Evolutionary conservation across 2,329 filamentous ascomycete genomes (phyloP).

Genomic region (Phyllosticta ampelicida): DNA sequence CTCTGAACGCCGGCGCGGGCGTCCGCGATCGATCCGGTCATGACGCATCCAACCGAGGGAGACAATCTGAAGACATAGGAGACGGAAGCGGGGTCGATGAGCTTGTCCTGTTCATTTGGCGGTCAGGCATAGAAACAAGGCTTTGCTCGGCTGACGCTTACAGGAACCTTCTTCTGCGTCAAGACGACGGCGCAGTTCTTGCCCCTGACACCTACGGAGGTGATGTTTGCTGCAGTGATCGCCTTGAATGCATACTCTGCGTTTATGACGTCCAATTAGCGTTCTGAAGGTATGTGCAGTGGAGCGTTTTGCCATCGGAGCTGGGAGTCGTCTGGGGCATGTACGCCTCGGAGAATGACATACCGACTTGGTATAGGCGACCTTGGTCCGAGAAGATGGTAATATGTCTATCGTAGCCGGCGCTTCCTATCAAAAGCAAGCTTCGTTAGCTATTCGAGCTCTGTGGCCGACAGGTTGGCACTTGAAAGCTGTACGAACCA

Average conservation of each 20-base stretch:
- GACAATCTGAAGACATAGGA: slow-evolving; percentile 97
- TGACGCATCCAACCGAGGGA: slow-evolving; percentile 91
- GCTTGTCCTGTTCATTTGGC: slow-evolving; percentile 55
- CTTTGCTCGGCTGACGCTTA: not conserved
- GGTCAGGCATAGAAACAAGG: not conserved
- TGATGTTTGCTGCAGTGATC: slow-evolving; percentile 98
- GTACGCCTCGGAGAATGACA: not conserved
- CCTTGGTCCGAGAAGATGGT: slow-evolving; percentile 99
- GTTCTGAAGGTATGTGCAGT: not conserved
- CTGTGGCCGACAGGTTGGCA: slow-evolving; percentile 5
- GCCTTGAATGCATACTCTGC: slow-evolving; percentile 99
- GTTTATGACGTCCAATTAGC: not conserved
- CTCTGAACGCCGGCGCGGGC: slow-evolving; percentile 81
- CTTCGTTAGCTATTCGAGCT: slow-evolving; percentile 20
- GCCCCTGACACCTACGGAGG: slow-evolving; percentile 87
- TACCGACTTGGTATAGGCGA: slow-evolving; percentile 84
- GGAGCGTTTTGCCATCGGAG: not conserved
- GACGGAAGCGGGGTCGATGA: slow-evolving; percentile 94
- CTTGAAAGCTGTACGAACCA: slow-evolving; percentile 21
- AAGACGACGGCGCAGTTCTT: slow-evolving; percentile 96
- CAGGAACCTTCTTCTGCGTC: slow-evolving; percentile 97
- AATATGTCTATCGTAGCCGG: slow-evolving; percentile 96
- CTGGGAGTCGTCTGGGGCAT: not conserved
- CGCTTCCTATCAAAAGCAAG: slow-evolving; percentile 48
- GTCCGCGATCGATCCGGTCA: slow-evolving; percentile 97